These are phyloP conservation scores for Cercospora beticola DNA, from an alignment of 2,329 filamentous ascomycete genomes.

Conservation along the genomic window DNA sequence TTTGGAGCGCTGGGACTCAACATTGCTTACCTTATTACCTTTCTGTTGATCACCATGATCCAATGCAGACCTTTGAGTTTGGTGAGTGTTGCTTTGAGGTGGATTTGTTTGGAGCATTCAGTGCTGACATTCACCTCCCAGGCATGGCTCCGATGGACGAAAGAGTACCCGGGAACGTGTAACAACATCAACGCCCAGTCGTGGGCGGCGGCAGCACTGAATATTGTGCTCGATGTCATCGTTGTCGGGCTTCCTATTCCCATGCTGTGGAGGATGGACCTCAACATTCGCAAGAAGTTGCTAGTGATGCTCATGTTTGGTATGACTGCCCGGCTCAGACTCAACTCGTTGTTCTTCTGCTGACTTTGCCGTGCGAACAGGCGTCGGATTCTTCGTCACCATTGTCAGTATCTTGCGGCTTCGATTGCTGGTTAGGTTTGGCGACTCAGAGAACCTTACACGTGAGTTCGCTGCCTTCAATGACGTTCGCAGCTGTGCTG, in stretches of 20 bases:
- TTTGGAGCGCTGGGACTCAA: constrained; percentile 7
- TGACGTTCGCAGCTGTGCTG: background rate
- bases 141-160: constrained; percentile 16
- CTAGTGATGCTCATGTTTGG: constrained; percentile 17
- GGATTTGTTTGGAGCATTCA: too few relatives aligned
- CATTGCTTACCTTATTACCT: constrained; percentile 5
- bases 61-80: constrained; percentile 13
- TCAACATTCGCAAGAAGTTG: constrained; percentile 14
- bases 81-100: background rate
- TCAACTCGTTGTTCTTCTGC: background rate
- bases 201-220: constrained; percentile 12
- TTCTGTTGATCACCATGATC: constrained; percentile 7
- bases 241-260: constrained; percentile 10
- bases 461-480: background rate
- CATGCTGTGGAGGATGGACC: constrained; percentile 14
- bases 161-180: constrained; percentile 1
- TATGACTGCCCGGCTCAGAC: background rate
- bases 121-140: background rate
- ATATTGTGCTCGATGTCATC: constrained; percentile 12
- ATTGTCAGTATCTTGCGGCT: constrained; percentile 24
- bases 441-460: constrained; percentile 19
- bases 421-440: constrained; percentile 20
- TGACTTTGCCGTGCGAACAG: background rate
- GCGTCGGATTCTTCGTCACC: constrained; percentile 25
- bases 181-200: constrained; percentile 24